Percentiles rank a stretch among this genome's conserved stretches.
Evolutionary conservation across 768 basidiomycete species (phyloP).

Genomic region (Boletus barrowsii): DNA sequence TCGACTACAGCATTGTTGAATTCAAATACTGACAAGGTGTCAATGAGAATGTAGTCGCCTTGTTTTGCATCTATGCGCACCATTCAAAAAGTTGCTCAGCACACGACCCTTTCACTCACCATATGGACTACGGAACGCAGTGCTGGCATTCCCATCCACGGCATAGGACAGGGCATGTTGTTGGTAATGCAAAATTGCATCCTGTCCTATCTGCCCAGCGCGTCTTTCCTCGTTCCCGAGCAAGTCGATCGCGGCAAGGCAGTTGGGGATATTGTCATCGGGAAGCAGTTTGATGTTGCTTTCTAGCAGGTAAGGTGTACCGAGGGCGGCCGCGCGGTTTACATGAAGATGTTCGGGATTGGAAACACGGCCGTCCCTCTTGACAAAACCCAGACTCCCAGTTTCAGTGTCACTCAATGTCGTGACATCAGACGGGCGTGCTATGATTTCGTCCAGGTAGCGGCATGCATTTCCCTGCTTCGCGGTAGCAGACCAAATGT

Average conservation of each 20-base stretch:
- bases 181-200: conserved; percentile 38
- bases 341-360: conserved; percentile 1
- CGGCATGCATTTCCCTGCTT: conserved; percentile 44
- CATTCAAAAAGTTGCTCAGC: conserved; percentile 15
- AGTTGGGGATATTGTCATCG: conserved; percentile 20
- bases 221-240: conserved; percentile 41
- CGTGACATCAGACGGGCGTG: neutral
- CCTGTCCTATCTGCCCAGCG: conserved; percentile 32
- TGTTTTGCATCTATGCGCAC: conserved; percentile 16
- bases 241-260: conserved; percentile 36
- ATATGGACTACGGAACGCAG: conserved; percentile 48
- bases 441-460: conserved; percentile 39
- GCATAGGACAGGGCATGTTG: conserved; percentile 48
- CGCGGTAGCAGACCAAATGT: neutral
- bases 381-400: conserved; percentile 7
- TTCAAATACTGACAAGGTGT: conserved; percentile 32
- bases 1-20: conserved; percentile 22
- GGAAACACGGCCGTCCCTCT: neutral
- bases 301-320: conserved; percentile 47
- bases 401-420: neutral
- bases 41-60: conserved; percentile 41
- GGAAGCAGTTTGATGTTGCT: conserved; percentile 50
- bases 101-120: conserved; percentile 34
- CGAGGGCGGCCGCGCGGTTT: conserved; percentile 41
- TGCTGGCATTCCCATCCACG: conserved; percentile 50